Percentiles rank a stretch among this genome's conserved stretches.
phyloP scores from a whole-genome alignment of 805 yeast genomes.

The Candida arabinofermentans region DNA sequence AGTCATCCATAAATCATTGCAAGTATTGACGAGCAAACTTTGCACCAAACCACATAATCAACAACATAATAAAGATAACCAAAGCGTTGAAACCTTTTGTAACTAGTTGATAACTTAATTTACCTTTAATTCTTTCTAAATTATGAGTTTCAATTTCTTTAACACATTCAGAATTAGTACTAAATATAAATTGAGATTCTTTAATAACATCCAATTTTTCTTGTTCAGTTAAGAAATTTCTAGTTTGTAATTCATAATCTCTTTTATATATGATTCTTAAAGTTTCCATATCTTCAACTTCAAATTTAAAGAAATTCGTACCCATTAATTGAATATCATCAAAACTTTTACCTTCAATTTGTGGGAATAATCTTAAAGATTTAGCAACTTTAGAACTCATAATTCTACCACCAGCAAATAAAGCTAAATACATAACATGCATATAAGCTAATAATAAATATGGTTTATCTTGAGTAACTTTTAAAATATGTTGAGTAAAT shows the following conservation, averaged over 20 bases:
- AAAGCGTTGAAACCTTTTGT: constrained; percentile 49
- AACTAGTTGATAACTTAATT: constrained; percentile 49
- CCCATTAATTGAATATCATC: constrained; percentile 60
- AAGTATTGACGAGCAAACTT: too few species aligned
- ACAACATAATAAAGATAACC: constrained; percentile 32
- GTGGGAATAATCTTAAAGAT: constrained; percentile 73
- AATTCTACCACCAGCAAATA: constrained; percentile 82
- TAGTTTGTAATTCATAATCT: constrained; percentile 73
- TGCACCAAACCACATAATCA: constrained; percentile 34
- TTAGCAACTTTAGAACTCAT: constrained; percentile 62
- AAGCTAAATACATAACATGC: constrained; percentile 80
- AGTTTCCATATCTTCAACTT: constrained; percentile 57
- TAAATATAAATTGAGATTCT: constrained; percentile 63
- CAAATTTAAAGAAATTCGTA: constrained; percentile 68
- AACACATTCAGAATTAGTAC: constrained; percentile 56
- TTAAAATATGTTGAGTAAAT: constrained; percentile 56
- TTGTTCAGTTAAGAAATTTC: constrained; percentile 62
- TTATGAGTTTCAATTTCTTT: constrained; percentile 67
- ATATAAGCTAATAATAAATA: constrained; percentile 71
- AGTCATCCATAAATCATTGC: too few species aligned
- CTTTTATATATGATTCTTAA: constrained; percentile 66
- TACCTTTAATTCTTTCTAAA: constrained; percentile 49
- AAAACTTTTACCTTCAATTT: constrained; percentile 59
- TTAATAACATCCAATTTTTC: constrained; percentile 68
- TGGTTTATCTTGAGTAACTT: constrained; percentile 57